A percentile compares a stretch with the other conserved stretches of the same genome.
These are phyloP conservation scores for Vitis hybrid DNA, from an alignment of 177 flowering plant genomes.

Conservation along the genomic window DNA sequence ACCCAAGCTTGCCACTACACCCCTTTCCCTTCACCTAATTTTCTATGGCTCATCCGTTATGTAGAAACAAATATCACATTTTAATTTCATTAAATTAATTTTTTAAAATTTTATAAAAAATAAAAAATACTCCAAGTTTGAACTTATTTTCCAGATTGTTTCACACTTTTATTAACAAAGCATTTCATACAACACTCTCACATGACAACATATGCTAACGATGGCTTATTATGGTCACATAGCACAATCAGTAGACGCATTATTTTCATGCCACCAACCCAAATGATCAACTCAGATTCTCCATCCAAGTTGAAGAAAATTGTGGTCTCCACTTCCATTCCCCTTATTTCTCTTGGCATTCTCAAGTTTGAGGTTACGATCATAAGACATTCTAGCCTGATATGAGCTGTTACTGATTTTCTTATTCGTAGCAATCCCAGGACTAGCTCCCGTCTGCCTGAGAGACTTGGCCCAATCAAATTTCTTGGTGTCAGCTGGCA, in stretches of 20 bases:
- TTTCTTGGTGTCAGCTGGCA: conserved; percentile 18
- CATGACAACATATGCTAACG: neutral
- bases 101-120: too few species aligned
- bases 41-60: too few species aligned
- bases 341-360: neutral
- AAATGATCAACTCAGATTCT: conserved; percentile 1
- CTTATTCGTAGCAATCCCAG: neutral
- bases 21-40: too few species aligned
- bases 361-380: neutral
- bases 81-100: too few species aligned
- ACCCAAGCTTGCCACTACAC: too few species aligned
- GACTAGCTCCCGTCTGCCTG: conserved; percentile 27
- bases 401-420: neutral
- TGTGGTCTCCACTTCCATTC: neutral
- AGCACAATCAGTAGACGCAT: too few species aligned
- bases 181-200: too few species aligned
- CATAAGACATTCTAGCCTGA: neutral
- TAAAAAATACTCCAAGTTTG: too few species aligned
- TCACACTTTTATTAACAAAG: too few species aligned
- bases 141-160: too few species aligned
- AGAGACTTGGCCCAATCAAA: conserved; percentile 55
- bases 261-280: neutral
- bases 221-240: too few species aligned
- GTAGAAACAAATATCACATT: too few species aligned
- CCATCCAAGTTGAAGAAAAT: conserved; percentile 26